Conservation (phyloP, 176 grass and related monocot species). For the Oropetium thomaeum region DNA sequence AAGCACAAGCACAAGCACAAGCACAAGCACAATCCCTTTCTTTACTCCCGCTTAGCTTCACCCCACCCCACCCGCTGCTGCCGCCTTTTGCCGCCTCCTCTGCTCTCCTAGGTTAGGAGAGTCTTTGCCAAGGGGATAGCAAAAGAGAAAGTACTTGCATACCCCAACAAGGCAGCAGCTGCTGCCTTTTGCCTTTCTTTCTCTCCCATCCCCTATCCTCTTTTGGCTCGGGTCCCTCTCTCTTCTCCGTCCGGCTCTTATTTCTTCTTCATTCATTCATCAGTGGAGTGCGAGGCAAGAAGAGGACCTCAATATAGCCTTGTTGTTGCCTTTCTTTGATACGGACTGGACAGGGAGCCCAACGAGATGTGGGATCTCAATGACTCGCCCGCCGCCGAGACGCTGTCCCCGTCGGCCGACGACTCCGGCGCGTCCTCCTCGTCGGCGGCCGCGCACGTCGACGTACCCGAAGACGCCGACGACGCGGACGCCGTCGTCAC, state of each 20-base stretch:
- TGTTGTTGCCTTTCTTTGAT: not conserved
- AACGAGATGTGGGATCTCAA: constrained; percentile 89
- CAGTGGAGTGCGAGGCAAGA: not conserved
- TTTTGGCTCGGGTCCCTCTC: not conserved
- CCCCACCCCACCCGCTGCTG: not conserved
- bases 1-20: no score
- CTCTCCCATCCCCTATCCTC: not conserved
- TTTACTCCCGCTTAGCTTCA: not conserved
- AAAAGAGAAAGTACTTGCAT: constrained; percentile 58
- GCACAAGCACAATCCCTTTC: not conserved
- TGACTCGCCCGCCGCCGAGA: constrained; percentile 60
- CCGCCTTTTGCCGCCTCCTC: constrained; percentile 9
- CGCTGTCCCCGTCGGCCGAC: constrained; percentile 51
- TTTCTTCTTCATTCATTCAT: not conserved
- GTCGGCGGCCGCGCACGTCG: constrained; percentile 28
- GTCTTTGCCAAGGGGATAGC: constrained; percentile 44
- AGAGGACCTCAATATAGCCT: not conserved
- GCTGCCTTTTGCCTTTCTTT: constrained; percentile 2
- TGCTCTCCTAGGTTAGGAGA: constrained; percentile 48
- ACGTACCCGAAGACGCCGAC: constrained; percentile 41
- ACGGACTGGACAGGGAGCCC: not conserved
- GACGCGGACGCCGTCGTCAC: constrained; percentile 58
- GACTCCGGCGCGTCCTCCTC: constrained; percentile 58
- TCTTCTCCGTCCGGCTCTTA: not conserved
- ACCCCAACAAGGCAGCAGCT: constrained; percentile 49